Base-by-base conservation (phyloP, 2,329 filamentous ascomycete genomes). In the Fusarium sulawesiense region DNA sequence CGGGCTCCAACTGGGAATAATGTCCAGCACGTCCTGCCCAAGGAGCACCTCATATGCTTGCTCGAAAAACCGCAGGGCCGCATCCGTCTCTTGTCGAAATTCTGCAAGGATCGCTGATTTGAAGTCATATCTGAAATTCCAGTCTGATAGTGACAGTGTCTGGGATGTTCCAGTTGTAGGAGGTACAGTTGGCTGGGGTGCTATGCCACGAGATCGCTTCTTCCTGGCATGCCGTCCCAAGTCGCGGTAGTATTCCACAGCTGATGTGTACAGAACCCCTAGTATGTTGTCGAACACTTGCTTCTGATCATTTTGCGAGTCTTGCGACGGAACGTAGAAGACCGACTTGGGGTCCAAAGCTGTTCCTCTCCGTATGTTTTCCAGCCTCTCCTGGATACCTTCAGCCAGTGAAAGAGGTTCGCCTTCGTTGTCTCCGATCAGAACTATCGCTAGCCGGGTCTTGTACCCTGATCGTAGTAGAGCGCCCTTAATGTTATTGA, bases 121-220 rank as follows among this genome's bases (percentile, higher is more conserved):
- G 82, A 97, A 94, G 76, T 99, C 95, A 79, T 98, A 98, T 18
- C 95, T 91, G 56, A 97, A 91, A 75, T 93, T 94, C 96, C 95
- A 99, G 6, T 93, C 94, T 44, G 93, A 90, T 12, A 91, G 84
- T 2, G 94, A 92, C n/a, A 98, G 81, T 0, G 92, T 93, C 75
- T 96, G 92, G 2, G 94, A 97, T 3, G 93, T 97, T 29, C 93
- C 93, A 21, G 87, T 90, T 1, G 93, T 95, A 2, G 93, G 93
- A 7, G 94, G 93, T 32, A 93, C 86, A 9, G 93, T 95, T 5
- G 94, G 93, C 49, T 92, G 90, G 13, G 94, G 94, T 16, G 92
- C 89, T 20, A 89, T 85, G 10, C 93, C 92, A 62, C 94, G 88
- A 48, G 92, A 91, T 72, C 93, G 91, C 83, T 98, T 98, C 78